phyloP scores from a whole-genome alignment of 1,139 yeast species.

The Zygoascus hellenicus region DNA sequence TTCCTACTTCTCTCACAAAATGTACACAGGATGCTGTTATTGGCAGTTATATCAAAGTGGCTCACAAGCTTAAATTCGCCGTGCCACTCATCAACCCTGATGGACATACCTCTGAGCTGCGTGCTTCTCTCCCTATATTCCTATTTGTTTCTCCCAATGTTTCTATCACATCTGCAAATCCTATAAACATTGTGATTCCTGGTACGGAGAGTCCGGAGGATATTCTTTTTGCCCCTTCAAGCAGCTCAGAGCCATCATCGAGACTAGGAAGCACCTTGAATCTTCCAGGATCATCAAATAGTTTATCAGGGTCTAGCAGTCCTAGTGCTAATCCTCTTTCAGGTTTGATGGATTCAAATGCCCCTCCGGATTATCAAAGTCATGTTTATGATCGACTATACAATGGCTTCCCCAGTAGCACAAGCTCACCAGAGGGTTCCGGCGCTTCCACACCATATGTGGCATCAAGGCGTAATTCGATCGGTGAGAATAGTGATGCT shows the following conservation, averaged over 20 bases:
- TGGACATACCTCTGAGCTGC: conserved; percentile 68
- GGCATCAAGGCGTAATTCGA: conserved; percentile 30
- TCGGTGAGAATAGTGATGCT: conserved; percentile 21
- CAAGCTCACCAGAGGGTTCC: conserved; percentile 52
- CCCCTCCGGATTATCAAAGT: conserved; percentile 85
- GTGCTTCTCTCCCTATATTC: conserved; percentile 67
- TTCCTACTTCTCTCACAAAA: conserved; percentile 68
- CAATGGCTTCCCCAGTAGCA: conserved; percentile 56
- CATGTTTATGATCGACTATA: conserved; percentile 84
- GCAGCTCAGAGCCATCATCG: conserved; percentile 20
- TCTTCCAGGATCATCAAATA: conserved; percentile 16
- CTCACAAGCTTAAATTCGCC: conserved; percentile 65
- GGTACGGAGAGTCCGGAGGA: conserved; percentile 21
- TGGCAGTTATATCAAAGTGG: conserved; percentile 52
- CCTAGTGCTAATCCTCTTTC: conserved; percentile 17
- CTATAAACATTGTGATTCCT: conserved; percentile 35
- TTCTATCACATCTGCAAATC: conserved; percentile 41
- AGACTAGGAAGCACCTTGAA: conserved; percentile 2
- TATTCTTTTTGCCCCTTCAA: conserved; percentile 22
- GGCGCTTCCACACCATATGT: conserved; percentile 39
- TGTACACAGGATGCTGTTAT: conserved; percentile 80
- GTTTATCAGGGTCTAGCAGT: conserved; percentile 27
- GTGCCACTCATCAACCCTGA: conserved; percentile 64
- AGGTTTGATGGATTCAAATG: conserved; percentile 29
- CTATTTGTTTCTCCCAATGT: conserved; percentile 79